Conservation (phyloP, 164 flowering plant species). For the Annona squamosa region DNA sequence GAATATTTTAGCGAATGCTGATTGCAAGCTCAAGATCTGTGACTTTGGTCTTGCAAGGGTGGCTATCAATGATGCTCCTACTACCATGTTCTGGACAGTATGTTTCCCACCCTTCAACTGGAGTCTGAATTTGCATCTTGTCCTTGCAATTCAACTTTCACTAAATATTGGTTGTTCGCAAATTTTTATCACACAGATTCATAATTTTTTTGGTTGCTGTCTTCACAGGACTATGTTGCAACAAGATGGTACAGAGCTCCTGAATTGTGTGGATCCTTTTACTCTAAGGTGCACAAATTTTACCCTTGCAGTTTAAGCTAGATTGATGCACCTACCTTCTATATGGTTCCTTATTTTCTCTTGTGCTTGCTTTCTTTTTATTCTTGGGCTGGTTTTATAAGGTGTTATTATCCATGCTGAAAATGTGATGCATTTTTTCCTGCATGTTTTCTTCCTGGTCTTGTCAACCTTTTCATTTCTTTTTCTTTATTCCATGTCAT, state of each 20-base stretch:
- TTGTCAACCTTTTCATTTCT: too few species aligned
- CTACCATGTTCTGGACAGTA: conserved; percentile 92
- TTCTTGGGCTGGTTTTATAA: background rate
- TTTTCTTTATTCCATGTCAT: too few species aligned
- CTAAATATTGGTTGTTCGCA: background rate
- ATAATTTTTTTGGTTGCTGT: background rate
- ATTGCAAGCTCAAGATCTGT: conserved; percentile 89
- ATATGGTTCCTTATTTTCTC: background rate
- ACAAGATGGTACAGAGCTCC: conserved; percentile 99
- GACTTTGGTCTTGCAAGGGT: conserved; percentile 95
- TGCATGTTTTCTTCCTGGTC: background rate
- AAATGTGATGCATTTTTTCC: background rate
- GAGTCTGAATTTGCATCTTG: background rate
- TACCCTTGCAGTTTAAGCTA: conserved; percentile 1
- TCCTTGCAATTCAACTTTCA: background rate
- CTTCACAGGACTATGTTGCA: conserved; percentile 86
- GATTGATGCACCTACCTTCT: background rate
- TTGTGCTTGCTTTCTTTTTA: background rate
- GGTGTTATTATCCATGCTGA: background rate
- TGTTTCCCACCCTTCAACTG: conserved; percentile 6
- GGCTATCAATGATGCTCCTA: conserved; percentile 79
- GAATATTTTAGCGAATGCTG: conserved; percentile 89
- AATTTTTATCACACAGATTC: background rate
- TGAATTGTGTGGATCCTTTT: conserved; percentile 93
- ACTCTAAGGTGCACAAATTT: conserved; percentile 69